phyloP scores from a whole-genome alignment of 176 grass and related monocot genomes.

The Urochloa ruziziensis region DNA sequence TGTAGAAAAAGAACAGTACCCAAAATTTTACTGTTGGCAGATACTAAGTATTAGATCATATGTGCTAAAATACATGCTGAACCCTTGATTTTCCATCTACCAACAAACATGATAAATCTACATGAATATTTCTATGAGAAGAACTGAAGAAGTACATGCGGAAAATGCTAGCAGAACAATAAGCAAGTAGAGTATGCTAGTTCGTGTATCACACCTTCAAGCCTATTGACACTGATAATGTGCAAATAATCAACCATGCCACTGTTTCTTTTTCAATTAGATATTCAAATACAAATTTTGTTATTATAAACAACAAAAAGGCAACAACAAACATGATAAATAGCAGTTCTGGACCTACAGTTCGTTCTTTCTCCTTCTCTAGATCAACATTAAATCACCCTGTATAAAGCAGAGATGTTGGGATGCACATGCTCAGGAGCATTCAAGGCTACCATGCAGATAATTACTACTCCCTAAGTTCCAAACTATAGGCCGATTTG shows the following conservation, averaged over 20 bases:
- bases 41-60: not conserved
- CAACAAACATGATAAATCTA: not conserved
- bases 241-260: not conserved
- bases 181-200: not conserved
- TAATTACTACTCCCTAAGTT: conserved; percentile 1
- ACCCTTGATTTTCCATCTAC: not conserved
- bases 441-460: not conserved
- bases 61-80: not conserved
- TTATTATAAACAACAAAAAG: not conserved
- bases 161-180: not conserved
- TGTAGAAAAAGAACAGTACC: not conserved
- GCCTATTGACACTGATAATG: not conserved
- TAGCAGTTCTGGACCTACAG: not conserved
- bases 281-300: not conserved
- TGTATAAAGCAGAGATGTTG: not conserved
- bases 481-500: too few relatives aligned
- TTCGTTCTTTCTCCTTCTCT: not conserved
- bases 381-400: not conserved
- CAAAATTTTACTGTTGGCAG: not conserved
- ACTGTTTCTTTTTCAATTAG: not conserved
- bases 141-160: not conserved
- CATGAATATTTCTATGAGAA: not conserved
- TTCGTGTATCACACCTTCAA: not conserved
- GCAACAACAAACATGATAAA: not conserved
- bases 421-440: not conserved